Conservation (phyloP, 2,329 filamentous ascomycete genomes). For the Didymella exigua region DNA sequence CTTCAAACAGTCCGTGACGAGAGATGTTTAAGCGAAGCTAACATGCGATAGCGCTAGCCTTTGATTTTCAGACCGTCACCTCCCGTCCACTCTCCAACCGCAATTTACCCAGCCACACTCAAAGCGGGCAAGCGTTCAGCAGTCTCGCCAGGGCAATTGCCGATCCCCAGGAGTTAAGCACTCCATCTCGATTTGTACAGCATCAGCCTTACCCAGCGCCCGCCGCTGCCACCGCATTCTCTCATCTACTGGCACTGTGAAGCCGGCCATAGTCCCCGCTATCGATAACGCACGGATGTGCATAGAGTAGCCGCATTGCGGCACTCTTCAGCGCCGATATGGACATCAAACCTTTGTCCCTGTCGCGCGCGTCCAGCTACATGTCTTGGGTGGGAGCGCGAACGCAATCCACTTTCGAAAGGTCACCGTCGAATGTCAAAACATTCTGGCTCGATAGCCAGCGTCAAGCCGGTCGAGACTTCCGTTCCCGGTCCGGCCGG, state of each 20-base stretch:
- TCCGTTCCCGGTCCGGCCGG: neutral
- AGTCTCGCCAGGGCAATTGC: too few species aligned
- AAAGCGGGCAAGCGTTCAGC: neutral
- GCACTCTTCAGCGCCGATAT: neutral
- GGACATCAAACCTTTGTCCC: neutral
- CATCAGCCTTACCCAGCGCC: neutral
- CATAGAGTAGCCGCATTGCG: neutral
- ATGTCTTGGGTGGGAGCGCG: slow-evolving; percentile 1
- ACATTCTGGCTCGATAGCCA: slow-evolving; percentile 3
- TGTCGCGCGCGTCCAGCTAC: neutral
- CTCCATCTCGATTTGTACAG: neutral
- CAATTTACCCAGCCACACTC: neutral
- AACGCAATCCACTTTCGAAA: neutral
- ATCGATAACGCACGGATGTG: too few species aligned
- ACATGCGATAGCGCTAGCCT: slow-evolving; percentile 2
- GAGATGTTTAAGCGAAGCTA: neutral
- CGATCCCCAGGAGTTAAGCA: neutral
- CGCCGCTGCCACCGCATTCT: neutral
- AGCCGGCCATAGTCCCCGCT: too few species aligned
- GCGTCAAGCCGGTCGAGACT: slow-evolving; percentile 1
- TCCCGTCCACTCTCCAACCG: neutral
- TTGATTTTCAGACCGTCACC: neutral
- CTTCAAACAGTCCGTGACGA: neutral
- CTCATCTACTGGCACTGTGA: too few species aligned
- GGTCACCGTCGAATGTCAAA: slow-evolving; percentile 1